These are phyloP conservation scores for Sordariomycetes sp. DNA, from an alignment of 2,329 filamentous ascomycete species.

Conservation along the genomic window DNA sequence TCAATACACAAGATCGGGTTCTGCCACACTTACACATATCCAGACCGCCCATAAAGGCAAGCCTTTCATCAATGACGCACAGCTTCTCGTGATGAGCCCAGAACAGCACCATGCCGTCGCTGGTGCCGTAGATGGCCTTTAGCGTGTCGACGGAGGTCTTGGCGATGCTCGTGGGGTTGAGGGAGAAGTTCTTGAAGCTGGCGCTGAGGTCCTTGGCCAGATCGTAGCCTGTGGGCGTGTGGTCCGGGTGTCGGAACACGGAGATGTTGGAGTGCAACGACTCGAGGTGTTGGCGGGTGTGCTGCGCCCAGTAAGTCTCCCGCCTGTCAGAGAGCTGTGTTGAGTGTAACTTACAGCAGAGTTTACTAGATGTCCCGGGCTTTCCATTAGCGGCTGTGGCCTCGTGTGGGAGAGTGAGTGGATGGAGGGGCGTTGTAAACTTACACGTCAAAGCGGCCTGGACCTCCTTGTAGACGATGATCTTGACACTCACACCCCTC, in stretches of 20 bases:
- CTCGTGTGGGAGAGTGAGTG: neutral
- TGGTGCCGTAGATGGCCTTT: slow-evolving; percentile 71
- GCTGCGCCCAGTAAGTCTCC: slow-evolving; percentile 23
- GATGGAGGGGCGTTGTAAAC: slow-evolving; percentile 21
- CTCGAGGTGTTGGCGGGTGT: slow-evolving; percentile 74
- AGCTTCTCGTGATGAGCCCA: slow-evolving; percentile 95
- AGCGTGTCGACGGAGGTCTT: slow-evolving; percentile 63
- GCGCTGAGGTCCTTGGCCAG: slow-evolving; percentile 58
- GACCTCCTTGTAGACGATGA: slow-evolving; percentile 91
- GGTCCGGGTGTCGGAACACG: slow-evolving; percentile 86
- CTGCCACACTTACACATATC: slow-evolving; percentile 52
- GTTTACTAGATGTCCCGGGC: slow-evolving; percentile 12
- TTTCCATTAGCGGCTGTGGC: neutral
- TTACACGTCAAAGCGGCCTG: slow-evolving; percentile 68
- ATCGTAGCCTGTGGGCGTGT: slow-evolving; percentile 63
- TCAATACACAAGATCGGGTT: neutral
- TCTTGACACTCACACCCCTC: slow-evolving; percentile 71
- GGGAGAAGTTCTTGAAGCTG: slow-evolving; percentile 33
- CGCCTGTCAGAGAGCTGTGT: neutral
- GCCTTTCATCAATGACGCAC: slow-evolving; percentile 65
- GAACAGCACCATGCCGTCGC: slow-evolving; percentile 72
- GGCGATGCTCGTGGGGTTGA: slow-evolving; percentile 42
- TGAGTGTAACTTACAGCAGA: slow-evolving; percentile 7
- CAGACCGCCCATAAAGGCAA: slow-evolving; percentile 84
- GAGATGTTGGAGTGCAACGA: slow-evolving; percentile 71